Evolutionary conservation across 2,329 filamentous ascomycete species (phyloP), one percentile per base, ranked within the genome.

Genomic region (Neonectria hederae): DNA sequence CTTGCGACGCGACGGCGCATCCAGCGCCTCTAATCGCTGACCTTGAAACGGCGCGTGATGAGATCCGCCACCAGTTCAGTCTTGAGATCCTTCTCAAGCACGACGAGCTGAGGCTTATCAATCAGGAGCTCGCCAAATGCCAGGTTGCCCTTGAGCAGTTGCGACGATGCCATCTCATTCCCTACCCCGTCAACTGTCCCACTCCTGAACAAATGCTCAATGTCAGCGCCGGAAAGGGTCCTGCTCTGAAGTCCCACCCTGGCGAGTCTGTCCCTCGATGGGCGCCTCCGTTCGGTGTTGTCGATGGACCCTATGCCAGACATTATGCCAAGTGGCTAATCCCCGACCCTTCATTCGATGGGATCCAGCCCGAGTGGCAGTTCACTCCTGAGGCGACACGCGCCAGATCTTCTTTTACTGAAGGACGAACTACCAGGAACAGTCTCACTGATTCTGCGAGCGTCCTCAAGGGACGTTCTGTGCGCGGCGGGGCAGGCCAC

Each of bases 311-410:
- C 2, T 98, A 98, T 80, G 90, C 94, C 65, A 90, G 94, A 71
- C 96, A 98, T 81, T 97, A 97, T 80, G 90, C 93, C 76, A 93
- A 92, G 83, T 99, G 96, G 96, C 88, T 99, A 70, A 90, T 98
- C 64, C 92, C 92, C 55, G 94, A 97, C 79, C 87, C 92, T 62
- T 88, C 88, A 53, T 98, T 98, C 78, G 95, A 97, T 77, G 92
- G 91, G 62, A 76, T 85, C 42, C 80, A 84, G 63, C 82, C 82
- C 48, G 82, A 85, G 69, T 78, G 79, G 73, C 79, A 81, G 62
- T 79, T 79, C 32, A 77, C 79, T 52, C 68, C 77, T 62, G 83
- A 84, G 63, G 74, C 77, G 54, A 75, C 78, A 42, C 80, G 80
- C 62, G 78, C 79, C 65, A 84, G 86, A 57, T 79, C 77, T 61